A percentile compares a stretch with the other conserved stretches of the same genome.
Evolutionary conservation across 805 yeast species (phyloP).

Genomic region (Ogataea siamensis): DNA sequence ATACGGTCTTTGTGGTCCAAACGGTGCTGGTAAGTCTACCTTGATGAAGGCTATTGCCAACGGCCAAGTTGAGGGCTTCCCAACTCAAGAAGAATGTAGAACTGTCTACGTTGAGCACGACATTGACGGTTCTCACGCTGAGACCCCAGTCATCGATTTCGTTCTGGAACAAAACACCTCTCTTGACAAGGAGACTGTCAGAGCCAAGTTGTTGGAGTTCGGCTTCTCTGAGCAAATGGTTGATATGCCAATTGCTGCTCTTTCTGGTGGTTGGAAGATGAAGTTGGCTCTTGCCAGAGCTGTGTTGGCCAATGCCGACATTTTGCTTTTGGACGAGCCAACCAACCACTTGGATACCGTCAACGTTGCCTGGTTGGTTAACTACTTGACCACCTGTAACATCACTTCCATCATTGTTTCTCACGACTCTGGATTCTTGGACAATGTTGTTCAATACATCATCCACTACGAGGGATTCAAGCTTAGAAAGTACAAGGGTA

Average conservation of each 20-base stretch:
- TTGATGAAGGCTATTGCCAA: slow-evolving; percentile 95
- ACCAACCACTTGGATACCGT: slow-evolving; percentile 99
- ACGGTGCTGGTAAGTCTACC: slow-evolving; percentile 99
- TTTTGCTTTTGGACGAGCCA: slow-evolving; percentile 98
- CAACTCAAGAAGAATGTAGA: slow-evolving; percentile 97
- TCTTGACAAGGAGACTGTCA: slow-evolving; percentile 71
- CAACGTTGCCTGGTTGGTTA: slow-evolving; percentile 99
- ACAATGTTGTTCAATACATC: slow-evolving; percentile 95
- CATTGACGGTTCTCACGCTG: slow-evolving; percentile 97
- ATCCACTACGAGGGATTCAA: slow-evolving; percentile 99
- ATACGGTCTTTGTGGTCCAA: slow-evolving; percentile 98
- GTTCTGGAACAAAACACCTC: slow-evolving; percentile 73
- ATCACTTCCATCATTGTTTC: slow-evolving; percentile 98
- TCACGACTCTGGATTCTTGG: slow-evolving; percentile 99
- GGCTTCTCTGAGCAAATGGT: slow-evolving; percentile 93
- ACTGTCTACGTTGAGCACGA: slow-evolving; percentile 99
- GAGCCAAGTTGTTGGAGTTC: slow-evolving; percentile 80
- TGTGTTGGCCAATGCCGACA: slow-evolving; percentile 97
- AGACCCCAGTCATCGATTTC: slow-evolving; percentile 89
- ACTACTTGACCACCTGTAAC: slow-evolving; percentile 98
- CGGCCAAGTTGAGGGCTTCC: slow-evolving; percentile 99
- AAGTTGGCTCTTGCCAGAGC: slow-evolving; percentile 99
- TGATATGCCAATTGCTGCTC: slow-evolving; percentile 88
- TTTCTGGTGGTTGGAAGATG: slow-evolving; percentile 99
- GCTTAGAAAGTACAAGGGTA: slow-evolving; percentile 99